Percentiles rank a stretch among this genome's conserved stretches.
phyloP scores from a whole-genome alignment of 2,329 filamentous ascomycete species.

The Verticillium albo-atrum region DNA sequence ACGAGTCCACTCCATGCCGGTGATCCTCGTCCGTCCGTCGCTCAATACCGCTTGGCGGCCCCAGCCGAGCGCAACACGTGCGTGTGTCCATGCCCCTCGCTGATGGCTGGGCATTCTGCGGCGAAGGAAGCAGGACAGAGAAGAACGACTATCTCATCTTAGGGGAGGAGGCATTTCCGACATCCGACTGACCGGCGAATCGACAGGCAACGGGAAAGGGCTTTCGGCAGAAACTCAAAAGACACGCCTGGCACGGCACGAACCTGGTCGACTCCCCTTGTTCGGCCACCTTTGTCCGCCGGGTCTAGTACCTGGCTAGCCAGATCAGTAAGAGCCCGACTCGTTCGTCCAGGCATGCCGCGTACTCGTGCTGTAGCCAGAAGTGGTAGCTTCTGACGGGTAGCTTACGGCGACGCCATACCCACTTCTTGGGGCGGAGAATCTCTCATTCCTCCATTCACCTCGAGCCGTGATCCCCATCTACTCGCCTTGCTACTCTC shows the following conservation, averaged over 20 bases:
- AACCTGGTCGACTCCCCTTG: neutral
- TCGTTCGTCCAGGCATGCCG: neutral
- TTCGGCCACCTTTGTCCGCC: neutral
- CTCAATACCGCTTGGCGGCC: neutral
- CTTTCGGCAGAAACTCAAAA: neutral
- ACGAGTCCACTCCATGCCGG: neutral
- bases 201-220: neutral
- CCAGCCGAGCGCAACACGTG: neutral
- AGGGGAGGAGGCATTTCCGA: neutral
- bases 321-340: neutral
- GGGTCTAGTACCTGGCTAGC: neutral
- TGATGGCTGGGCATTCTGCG: neutral
- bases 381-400: no score
- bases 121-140: neutral
- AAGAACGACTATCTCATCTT: no score
- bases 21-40: neutral
- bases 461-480: neutral
- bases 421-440: neutral
- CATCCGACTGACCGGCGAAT: neutral
- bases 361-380: neutral
- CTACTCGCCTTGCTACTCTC: neutral
- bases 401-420: neutral
- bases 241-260: neutral
- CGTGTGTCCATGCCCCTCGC: neutral
- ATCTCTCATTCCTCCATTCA: conserved; percentile 4